phyloP scores from a whole-genome alignment of 805 yeast species.

The Pachysolen tannophilus region DNA sequence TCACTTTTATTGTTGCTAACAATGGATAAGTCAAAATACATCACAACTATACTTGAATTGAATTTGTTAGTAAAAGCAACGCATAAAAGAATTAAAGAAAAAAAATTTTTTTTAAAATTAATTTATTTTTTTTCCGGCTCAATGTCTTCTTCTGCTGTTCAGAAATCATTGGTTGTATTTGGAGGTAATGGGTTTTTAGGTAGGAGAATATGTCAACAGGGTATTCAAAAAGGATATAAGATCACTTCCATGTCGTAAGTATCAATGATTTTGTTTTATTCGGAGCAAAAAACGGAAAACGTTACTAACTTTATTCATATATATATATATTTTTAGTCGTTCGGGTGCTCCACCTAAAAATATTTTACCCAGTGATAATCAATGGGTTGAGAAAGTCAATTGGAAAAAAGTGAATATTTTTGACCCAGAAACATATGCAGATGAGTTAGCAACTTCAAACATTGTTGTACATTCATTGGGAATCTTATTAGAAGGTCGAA shows the following conservation, averaged over 20 bases:
- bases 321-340: slow-evolving; percentile 19
- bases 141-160: too few species aligned
- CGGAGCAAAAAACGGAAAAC: too few species aligned
- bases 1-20: too few species aligned
- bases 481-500: slow-evolving; percentile 56
- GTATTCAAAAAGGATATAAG: slow-evolving; percentile 48
- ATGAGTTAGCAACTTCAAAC: slow-evolving; percentile 37
- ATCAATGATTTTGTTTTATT: not conserved
- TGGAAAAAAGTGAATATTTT: slow-evolving; percentile 69
- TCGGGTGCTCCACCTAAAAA: slow-evolving; percentile 46
- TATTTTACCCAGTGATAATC: slow-evolving; percentile 19
- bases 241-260: slow-evolving; percentile 58
- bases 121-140: too few species aligned
- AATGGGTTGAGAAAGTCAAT: slow-evolving; percentile 50
- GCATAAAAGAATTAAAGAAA: not conserved
- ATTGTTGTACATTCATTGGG: slow-evolving; percentile 85
- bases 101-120: too few species aligned
- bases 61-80: not conserved
- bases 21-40: too few species aligned
- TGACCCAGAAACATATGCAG: slow-evolving; percentile 47
- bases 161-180: slow-evolving; percentile 42
- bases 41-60: too few species aligned
- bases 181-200: slow-evolving; percentile 87
- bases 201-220: slow-evolving; percentile 60
- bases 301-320: not conserved